A percentile compares a stretch with the other conserved stretches of the same genome.
phyloP scores from a whole-genome alignment of 1,284 basidiomycete genomes.

The Leccinum solheimii region DNA sequence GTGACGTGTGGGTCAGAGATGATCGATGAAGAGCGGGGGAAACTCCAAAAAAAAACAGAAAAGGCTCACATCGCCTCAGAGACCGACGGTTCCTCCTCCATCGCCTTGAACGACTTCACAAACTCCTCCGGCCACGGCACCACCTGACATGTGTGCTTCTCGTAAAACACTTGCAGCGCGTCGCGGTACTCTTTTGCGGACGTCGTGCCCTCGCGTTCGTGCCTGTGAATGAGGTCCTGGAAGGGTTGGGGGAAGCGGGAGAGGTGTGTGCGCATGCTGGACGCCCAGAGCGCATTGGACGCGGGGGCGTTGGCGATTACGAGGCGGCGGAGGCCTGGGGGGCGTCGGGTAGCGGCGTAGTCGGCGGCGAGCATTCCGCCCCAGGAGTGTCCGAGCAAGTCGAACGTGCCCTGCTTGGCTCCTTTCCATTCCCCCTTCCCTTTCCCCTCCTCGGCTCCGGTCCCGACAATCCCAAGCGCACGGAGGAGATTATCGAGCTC shows the following conservation, averaged over 20 bases:
- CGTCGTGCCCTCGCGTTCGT: slow-evolving; percentile 31
- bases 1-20: neutral
- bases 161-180: slow-evolving; percentile 22
- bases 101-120: slow-evolving; percentile 22
- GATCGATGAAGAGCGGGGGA: neutral
- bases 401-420: slow-evolving; percentile 8
- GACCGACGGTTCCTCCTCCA: slow-evolving; percentile 29
- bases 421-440: too few species aligned
- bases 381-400: slow-evolving; percentile 34
- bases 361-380: slow-evolving; percentile 30
- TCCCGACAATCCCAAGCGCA: slow-evolving; percentile 15
- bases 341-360: slow-evolving; percentile 19
- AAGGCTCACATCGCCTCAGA: slow-evolving; percentile 25
- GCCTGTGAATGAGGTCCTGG: slow-evolving; percentile 20
- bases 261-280: slow-evolving; percentile 15
- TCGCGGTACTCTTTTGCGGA: slow-evolving; percentile 26
- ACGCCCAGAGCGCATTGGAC: slow-evolving; percentile 22
- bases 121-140: slow-evolving; percentile 27
- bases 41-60: neutral
- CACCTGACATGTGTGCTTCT: slow-evolving; percentile 24
- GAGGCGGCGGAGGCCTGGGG: slow-evolving; percentile 27
- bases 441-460: neutral
- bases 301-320: slow-evolving; percentile 29
- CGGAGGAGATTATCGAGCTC: slow-evolving; percentile 30
- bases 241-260: slow-evolving; percentile 24